Conservation (phyloP, 139 green algal species). For the Edaphochlamys debaryana region DNA sequence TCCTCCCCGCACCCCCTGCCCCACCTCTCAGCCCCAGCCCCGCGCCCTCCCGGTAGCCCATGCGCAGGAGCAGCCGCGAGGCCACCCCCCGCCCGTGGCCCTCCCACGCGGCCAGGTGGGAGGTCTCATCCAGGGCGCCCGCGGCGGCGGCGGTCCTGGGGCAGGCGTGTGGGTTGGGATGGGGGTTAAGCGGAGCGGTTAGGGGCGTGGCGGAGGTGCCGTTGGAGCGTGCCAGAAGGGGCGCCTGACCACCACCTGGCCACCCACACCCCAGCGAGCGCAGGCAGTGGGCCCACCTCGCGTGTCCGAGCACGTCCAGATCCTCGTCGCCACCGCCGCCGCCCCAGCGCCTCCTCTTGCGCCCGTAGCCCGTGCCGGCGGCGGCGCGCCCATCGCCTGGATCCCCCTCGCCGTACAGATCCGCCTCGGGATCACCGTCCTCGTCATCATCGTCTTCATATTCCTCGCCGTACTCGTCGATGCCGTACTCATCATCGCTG, state of each 20-base stretch:
- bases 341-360: background rate
- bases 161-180: too few species aligned
- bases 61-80: slow-evolving; percentile 57
- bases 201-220: too few species aligned
- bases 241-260: too few species aligned
- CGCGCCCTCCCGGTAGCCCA: slow-evolving; percentile 56
- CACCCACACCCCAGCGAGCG: too few species aligned
- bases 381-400: background rate
- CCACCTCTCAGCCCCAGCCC: slow-evolving; percentile 50
- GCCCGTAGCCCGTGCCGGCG: too few species aligned
- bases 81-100: slow-evolving; percentile 58
- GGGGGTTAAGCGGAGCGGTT: too few species aligned
- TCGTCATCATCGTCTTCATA: background rate
- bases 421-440: background rate
- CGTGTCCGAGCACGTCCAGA: slow-evolving; percentile 31
- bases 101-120: slow-evolving; percentile 63
- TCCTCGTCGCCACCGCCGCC: too few species aligned
- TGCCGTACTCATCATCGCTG: too few species aligned
- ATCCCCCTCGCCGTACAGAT: slow-evolving; percentile 3
- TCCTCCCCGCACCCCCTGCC: background rate
- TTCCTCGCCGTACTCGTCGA: background rate
- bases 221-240: too few species aligned
- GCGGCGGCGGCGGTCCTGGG: slow-evolving; percentile 37
- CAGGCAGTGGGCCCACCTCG: slow-evolving; percentile 7
- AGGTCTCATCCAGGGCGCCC: slow-evolving; percentile 51